A percentile compares a stretch with the other conserved stretches of the same genome.
These are phyloP conservation scores for Eucalyptus coolabah DNA, from an alignment of 345 rosid genomes.

Conservation along the genomic window DNA sequence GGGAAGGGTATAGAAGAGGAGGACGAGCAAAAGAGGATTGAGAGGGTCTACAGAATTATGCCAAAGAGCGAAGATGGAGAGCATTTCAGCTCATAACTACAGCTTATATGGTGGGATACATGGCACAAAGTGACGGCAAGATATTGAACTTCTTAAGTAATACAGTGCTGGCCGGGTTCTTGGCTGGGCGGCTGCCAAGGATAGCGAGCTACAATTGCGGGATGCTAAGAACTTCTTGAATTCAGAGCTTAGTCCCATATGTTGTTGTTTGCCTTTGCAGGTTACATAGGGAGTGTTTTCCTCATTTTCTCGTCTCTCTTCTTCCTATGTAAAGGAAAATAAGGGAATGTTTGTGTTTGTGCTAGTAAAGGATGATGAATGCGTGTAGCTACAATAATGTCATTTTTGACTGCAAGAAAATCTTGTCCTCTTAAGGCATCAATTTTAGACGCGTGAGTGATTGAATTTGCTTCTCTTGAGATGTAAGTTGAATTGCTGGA, in stretches of 20 bases:
- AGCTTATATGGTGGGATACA: background rate
- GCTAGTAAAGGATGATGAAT: too few relatives aligned
- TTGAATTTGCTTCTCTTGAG: too few relatives aligned
- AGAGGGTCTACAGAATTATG: constrained; percentile 14
- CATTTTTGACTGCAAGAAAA: too few relatives aligned
- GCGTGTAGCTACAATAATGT: too few relatives aligned
- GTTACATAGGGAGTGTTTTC: too few relatives aligned
- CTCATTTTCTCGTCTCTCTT: too few relatives aligned
- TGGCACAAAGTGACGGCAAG: background rate
- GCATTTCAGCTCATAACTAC: constrained; percentile 17
- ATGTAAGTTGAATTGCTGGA: too few relatives aligned
- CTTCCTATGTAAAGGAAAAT: too few relatives aligned
- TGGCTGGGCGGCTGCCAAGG: background rate
- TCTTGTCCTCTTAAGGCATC: too few relatives aligned
- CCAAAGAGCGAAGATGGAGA: constrained; percentile 39
- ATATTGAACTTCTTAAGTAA: constrained; percentile 13
- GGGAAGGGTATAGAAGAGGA: background rate
- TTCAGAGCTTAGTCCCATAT: background rate
- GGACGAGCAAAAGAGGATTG: constrained; percentile 10
- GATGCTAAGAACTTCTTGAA: background rate
- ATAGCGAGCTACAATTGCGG: constrained; percentile 22
- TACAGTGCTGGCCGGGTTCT: background rate
- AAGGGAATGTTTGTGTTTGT: too few relatives aligned
- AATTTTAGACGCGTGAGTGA: too few relatives aligned
- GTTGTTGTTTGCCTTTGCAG: background rate